Conservation (phyloP, 2,329 filamentous ascomycete genomes). For the Penicillium occitanis region DNA sequence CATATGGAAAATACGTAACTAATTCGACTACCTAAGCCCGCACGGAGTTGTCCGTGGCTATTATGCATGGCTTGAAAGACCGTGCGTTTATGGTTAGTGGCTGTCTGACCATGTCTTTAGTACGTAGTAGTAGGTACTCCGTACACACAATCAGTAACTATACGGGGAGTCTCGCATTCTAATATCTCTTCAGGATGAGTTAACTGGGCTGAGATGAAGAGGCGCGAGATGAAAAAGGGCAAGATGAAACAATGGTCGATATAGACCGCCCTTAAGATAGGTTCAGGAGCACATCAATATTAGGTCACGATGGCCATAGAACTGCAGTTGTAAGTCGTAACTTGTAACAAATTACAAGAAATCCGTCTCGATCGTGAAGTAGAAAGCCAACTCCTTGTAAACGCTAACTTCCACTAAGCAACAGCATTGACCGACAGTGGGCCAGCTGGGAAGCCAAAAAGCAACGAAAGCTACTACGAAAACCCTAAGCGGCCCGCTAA, state of each 20-base stretch:
- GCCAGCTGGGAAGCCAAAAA: neutral
- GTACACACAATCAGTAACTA: neutral
- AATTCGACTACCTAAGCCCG: neutral
- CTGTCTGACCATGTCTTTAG: neutral
- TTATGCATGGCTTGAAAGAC: conserved; percentile 1
- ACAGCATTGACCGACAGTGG: conserved; percentile 1
- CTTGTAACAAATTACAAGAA: neutral
- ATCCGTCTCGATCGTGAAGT: neutral
- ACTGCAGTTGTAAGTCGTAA: neutral
- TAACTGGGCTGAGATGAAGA: neutral
- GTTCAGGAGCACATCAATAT: too few relatives aligned
- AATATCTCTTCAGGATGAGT: neutral
- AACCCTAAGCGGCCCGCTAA: conserved; percentile 15
- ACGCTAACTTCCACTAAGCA: neutral
- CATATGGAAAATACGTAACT: neutral
- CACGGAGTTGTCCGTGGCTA: neutral
- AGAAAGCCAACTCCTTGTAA: neutral
- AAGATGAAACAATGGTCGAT: neutral
- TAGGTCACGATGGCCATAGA: neutral
- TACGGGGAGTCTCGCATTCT: conserved; percentile 2
- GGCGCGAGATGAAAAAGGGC: neutral
- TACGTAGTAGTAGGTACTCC: neutral
- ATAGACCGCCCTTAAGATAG: neutral
- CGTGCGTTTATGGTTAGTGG: neutral
- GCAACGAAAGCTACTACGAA: neutral